A percentile compares a stretch with the other conserved stretches of the same genome.
phyloP scores from a whole-genome alignment of 768 basidiomycete genomes.

The Hortiboletus campestris region DNA sequence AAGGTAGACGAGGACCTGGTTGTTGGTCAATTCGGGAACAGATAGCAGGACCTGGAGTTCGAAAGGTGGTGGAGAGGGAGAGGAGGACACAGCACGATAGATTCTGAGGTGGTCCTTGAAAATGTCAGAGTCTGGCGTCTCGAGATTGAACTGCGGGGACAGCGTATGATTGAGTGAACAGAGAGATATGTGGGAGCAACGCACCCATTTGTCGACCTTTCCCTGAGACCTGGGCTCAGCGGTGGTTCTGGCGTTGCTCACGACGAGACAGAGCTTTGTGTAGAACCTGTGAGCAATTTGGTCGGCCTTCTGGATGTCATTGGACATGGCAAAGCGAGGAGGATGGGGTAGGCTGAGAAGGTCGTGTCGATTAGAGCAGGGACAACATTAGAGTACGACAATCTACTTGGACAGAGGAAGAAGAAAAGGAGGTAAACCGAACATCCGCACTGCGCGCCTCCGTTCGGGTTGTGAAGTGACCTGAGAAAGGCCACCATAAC shows the following conservation, averaged over 20 bases:
- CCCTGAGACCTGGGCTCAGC: conserved; percentile 39
- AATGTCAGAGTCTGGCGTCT: conserved; percentile 70
- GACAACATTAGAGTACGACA: conserved; percentile 30
- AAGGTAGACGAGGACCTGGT: conserved; percentile 70
- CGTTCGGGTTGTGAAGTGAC: conserved; percentile 12
- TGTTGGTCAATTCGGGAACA: conserved; percentile 64
- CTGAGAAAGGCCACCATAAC: conserved; percentile 12
- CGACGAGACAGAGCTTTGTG: conserved; percentile 74
- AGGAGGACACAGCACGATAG: conserved; percentile 51
- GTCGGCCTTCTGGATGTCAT: conserved; percentile 68
- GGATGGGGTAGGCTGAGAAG: neutral
- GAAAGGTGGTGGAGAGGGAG: conserved; percentile 42
- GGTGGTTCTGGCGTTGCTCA: conserved; percentile 72
- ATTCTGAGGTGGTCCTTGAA: conserved; percentile 59
- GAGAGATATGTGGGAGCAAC: conserved; percentile 24
- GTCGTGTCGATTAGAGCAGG: conserved; percentile 23
- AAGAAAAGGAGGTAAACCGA: conserved; percentile 20
- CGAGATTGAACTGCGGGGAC: conserved; percentile 69
- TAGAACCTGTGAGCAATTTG: conserved; percentile 85
- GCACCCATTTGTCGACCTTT: conserved; percentile 81
- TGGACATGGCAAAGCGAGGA: conserved; percentile 42
- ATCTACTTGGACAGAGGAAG: conserved; percentile 19
- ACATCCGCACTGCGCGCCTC: conserved; percentile 19
- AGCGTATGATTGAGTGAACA: neutral
- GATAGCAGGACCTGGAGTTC: conserved; percentile 69